These are phyloP conservation scores for Zangia roseola DNA, from an alignment of 768 basidiomycete genomes.

Conservation along the genomic window DNA sequence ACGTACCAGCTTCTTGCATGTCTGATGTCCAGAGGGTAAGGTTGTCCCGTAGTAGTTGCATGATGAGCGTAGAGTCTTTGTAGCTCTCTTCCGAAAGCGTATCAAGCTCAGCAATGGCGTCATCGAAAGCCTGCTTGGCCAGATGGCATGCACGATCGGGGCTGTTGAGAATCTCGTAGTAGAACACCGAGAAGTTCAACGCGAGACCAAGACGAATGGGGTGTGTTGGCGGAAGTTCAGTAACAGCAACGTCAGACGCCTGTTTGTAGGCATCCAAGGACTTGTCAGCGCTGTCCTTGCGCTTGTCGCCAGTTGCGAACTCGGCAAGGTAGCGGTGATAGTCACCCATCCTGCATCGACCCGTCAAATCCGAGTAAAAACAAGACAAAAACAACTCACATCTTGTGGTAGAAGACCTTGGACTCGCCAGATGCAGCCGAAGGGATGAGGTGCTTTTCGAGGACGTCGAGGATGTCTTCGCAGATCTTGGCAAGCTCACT, in stretches of 20 bases:
- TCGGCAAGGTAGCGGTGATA: constrained; percentile 99
- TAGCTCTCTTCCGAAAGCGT: constrained; percentile 98
- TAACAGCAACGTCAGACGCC: constrained; percentile 94
- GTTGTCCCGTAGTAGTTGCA: constrained; percentile 97
- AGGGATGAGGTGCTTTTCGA: constrained; percentile 97
- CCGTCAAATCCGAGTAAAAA: constrained; percentile 9
- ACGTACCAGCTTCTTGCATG: constrained; percentile 89
- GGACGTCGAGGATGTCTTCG: constrained; percentile 96
- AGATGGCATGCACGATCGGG: constrained; percentile 98
- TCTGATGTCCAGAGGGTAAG: constrained; percentile 97
- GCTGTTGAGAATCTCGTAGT: constrained; percentile 99
- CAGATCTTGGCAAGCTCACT: constrained; percentile 96
- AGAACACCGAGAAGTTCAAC: constrained; percentile 99
- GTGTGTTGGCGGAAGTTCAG: constrained; percentile 93
- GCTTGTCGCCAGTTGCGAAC: constrained; percentile 97
- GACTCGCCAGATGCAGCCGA: constrained; percentile 96
- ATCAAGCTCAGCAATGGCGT: constrained; percentile 98
- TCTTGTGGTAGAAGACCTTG: constrained; percentile 99
- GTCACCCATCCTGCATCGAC: constrained; percentile 84
- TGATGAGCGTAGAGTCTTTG: constrained; percentile 98
- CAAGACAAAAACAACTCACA: constrained; percentile 49
- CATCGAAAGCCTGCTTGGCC: constrained; percentile 98
- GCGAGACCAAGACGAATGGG: constrained; percentile 98
- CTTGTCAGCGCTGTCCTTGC: constrained; percentile 96
- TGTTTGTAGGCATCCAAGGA: constrained; percentile 97